Conservation (phyloP, 805 yeast genomes). For the Yarrowia sp. region DNA sequence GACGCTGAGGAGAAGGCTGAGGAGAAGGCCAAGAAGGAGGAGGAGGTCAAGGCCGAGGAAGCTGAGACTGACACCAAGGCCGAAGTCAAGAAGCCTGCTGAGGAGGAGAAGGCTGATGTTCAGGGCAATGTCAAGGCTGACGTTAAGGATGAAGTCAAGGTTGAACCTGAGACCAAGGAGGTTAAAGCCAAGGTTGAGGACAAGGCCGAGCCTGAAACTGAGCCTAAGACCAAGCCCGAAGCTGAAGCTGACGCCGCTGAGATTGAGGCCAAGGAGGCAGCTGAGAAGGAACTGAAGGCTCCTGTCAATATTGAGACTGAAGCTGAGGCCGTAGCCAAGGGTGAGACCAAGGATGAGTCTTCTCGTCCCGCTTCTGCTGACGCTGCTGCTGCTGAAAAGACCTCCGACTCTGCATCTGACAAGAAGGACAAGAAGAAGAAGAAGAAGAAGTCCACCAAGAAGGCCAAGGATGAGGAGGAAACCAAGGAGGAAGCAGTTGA, state of each 20-base stretch:
- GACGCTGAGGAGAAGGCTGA: conserved; percentile 1
- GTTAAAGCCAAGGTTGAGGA: conserved; percentile 39
- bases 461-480: conserved; percentile 9
- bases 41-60: conserved; percentile 44
- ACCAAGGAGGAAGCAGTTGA: neutral
- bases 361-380: neutral
- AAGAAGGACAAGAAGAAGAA: conserved; percentile 53
- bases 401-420: conserved; percentile 49
- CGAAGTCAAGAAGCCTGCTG: conserved; percentile 37
- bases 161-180: conserved; percentile 33
- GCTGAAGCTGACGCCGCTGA: neutral
- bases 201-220: conserved; percentile 29
- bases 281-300: conserved; percentile 32
- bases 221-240: conserved; percentile 40
- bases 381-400: conserved; percentile 43
- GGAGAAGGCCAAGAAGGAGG: conserved; percentile 38
- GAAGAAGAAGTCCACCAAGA: conserved; percentile 42
- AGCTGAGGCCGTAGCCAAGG: neutral
- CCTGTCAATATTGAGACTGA: conserved; percentile 24
- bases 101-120: too few species aligned
- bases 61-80: conserved; percentile 43
- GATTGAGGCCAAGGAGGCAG: conserved; percentile 37
- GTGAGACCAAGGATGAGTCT: neutral
- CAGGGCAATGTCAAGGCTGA: too few species aligned
- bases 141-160: conserved; percentile 41